Percentiles rank a stretch among this genome's conserved stretches.
Conservation (phyloP, 257 asterid genomes). For the Parsonsia alboflavescens region DNA sequence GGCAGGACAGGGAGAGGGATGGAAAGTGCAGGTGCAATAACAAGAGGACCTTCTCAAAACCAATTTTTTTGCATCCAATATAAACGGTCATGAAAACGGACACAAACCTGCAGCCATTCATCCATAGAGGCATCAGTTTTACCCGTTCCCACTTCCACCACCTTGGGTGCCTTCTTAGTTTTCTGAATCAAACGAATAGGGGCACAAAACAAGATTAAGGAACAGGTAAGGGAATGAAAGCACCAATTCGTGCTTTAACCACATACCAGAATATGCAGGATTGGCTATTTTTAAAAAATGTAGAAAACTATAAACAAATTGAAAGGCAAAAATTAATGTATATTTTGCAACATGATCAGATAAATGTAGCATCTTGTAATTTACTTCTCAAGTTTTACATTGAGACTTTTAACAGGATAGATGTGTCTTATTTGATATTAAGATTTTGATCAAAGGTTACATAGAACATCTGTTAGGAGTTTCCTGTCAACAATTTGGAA, state of each 20-base stretch:
- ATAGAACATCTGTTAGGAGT: neutral
- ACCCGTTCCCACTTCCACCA: constrained; percentile 96
- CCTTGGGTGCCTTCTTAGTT: constrained; percentile 88
- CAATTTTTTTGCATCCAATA: neutral
- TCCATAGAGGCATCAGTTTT: constrained; percentile 83
- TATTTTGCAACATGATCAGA: neutral
- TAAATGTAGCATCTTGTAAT: neutral
- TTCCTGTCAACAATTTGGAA: neutral
- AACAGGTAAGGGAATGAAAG: neutral
- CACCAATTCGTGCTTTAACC: neutral
- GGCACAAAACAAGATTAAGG: neutral
- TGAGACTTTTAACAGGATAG: neutral
- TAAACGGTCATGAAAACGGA: neutral
- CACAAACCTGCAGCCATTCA: constrained; percentile 93
- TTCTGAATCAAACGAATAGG: constrained; percentile 39
- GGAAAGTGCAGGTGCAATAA: neutral
- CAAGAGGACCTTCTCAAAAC: neutral
- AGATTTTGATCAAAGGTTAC: neutral
- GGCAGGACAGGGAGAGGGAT: neutral
- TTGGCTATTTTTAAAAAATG: neutral
- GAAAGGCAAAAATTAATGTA: neutral
- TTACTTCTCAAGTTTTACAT: neutral
- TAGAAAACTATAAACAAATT: neutral
- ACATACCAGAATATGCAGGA: too few species aligned
- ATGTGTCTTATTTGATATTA: neutral